Conservation (phyloP, 345 rosid species). For the thale cress (Arabidopsis thaliana) region TAIR10.1 NC_003076.8:8876001-8876500, state of each 20-base stretch:
- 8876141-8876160: slow-evolving; percentile 31
- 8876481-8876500: slow-evolving; percentile 12
- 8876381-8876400: slow-evolving; percentile 46
- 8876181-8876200: slow-evolving; percentile 39
- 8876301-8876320: slow-evolving; percentile 34
- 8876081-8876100: not conserved
- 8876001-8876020: not conserved
- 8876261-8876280: slow-evolving; percentile 25
- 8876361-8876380: slow-evolving; percentile 58
- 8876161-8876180: slow-evolving; percentile 31
- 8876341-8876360: slow-evolving; percentile 52
- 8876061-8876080: not conserved
- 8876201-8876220: slow-evolving; percentile 10
- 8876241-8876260: slow-evolving; percentile 13
- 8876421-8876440: slow-evolving; percentile 35
- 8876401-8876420: slow-evolving; percentile 49
- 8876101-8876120: not conserved
- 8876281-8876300: slow-evolving; percentile 29
- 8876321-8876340: slow-evolving; percentile 35
- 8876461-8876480: slow-evolving; percentile 23
- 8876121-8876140: not conserved
- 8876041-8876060: not conserved
- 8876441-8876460: slow-evolving; percentile 38
- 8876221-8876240: slow-evolving; percentile 28
- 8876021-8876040: not conserved